Evolutionary conservation across 164 flowering plant species (phyloP).

Genomic region (Houttuynia cordata): DNA sequence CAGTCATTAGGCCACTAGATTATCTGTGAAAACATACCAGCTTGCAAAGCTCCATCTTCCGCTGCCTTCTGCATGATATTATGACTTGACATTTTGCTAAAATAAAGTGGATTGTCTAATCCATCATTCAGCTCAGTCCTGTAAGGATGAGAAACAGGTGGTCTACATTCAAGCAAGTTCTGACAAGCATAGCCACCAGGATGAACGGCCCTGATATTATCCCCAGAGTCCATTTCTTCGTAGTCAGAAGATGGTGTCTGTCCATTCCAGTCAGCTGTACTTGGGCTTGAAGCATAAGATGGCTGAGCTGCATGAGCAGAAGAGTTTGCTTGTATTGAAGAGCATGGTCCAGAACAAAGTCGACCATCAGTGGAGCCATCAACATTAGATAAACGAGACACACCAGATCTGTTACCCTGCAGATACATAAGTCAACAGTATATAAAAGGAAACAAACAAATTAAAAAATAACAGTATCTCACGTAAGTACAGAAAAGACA

Average conservation of each 20-base stretch:
- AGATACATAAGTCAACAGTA: slow-evolving; percentile 4
- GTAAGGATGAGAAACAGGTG: not conserved
- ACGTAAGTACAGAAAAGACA: too few species aligned
- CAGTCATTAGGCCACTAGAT: not conserved
- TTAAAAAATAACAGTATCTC: not conserved
- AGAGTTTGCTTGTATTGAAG: slow-evolving; percentile 18
- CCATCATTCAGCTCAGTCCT: slow-evolving; percentile 1
- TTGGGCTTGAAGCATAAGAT: slow-evolving; percentile 36
- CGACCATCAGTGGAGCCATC: slow-evolving; percentile 20
- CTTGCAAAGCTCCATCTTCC: not conserved
- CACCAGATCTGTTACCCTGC: slow-evolving; percentile 43
- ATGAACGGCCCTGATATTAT: slow-evolving; percentile 17
- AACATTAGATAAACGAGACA: slow-evolving; percentile 19
- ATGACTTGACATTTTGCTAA: slow-evolving; percentile 1
- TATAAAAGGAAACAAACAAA: not conserved
- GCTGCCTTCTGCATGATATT: not conserved
- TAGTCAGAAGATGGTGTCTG: slow-evolving; percentile 27
- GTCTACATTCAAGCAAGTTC: not conserved
- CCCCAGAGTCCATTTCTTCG: slow-evolving; percentile 37
- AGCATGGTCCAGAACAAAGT: slow-evolving; percentile 17
- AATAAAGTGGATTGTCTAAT: slow-evolving; percentile 1
- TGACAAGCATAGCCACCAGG: slow-evolving; percentile 19
- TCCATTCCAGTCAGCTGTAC: slow-evolving; percentile 30
- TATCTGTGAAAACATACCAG: slow-evolving; percentile 1
- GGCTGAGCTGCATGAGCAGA: slow-evolving; percentile 23